Evolutionary conservation across 768 basidiomycete genomes (phyloP), one percentile per base, ranked within the genome.

Genomic region (Rhodotorula toruloides): DNA sequence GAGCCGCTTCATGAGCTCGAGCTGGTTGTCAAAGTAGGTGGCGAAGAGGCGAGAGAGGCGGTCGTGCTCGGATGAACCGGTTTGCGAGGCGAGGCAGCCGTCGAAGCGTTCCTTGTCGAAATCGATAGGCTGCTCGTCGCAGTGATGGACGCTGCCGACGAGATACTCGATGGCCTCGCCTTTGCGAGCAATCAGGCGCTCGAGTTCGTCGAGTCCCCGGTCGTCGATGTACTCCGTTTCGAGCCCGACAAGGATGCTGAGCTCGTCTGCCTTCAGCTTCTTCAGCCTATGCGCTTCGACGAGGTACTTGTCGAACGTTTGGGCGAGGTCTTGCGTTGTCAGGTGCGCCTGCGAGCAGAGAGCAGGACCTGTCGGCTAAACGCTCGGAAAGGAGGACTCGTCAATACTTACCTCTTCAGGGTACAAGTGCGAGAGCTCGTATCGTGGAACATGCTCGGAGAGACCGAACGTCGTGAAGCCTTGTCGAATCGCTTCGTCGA

Each of bases 101-200:
- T 84, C 79, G 81, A 84, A 94, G 14, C 87, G 91, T 32, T 79
- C 72, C 44, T 81, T 72, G 79, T 96, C 91, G 72, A 98, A 92
- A 79, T 99, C 96, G 78, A 99, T 94, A 13, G 93, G 91, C 46
- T 89, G 83, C 29, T 79, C 82, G 75, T 86, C 83, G 77, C 92
- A 91, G 73, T 97, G 94, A 76, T 99, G 96, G 12, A 99, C 81
- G 40, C 88, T 90, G 32, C 96, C 94, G 58, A 98, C 90, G 74
- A 97, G 75, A 77, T 91, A 97, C 74, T 97, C 87, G 66, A 98
- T 83, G 54, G 80, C 79, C 42, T 78, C 77, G 14, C 77, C 77
- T 63, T 85, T 77, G 32, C 76, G 72, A 42, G 78, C 65, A 40
- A 94, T 80, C 27, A 89, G 80, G 6, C 65, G 65, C 50, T 82